Base-by-base conservation (phyloP, 192 early-diverging fungal genomes). In the Dissophora ornata region DNA sequence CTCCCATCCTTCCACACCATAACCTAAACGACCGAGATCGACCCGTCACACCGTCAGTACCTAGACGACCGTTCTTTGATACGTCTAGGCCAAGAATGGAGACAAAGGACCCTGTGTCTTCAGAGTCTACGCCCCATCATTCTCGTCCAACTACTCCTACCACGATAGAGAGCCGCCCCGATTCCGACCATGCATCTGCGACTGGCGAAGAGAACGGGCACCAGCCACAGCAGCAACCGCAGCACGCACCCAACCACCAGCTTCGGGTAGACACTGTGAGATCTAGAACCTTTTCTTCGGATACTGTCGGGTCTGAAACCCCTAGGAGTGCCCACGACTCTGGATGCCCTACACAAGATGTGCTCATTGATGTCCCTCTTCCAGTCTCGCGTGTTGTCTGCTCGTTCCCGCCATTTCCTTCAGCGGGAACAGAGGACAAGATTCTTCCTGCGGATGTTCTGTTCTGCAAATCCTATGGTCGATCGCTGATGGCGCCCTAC, bases 401-500 rank as follows among this genome's bases (percentile, higher is more conserved):
- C 25, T 56, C 73, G 2, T 77, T 67, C 34, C 73, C 73, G 5
- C 73, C 73, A 11, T 57, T 67, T 11, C 73, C 73, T 6, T 63
- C 60, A 26, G 33, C 24, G 16, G 21, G 53, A 16, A 1, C 28
- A 10, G 49, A 40, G 19, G 81, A 84, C 30, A 69, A 64, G 22
- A 57, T 75, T 2, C n/a, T 71, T 21, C 69, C 71, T 32, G 82
- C 81, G 10, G 82, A 87, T 67, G 66, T 79, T 10, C 45, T 87
- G 8, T 87, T 79, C 56, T 80, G 80, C 49, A 87, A 87, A 56
- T 87, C 86, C 1, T 87, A 85, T 58, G 86, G 86, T 6, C 69
- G 86, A 30, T 87, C 86, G 18, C 52, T 87, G 24, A 87, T 87
- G 86, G 86, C 69, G 25, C 81, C 82, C 4, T 85, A 83, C 25